Base-by-base conservation (phyloP, 1,284 basidiomycete species). In the Ustilago loliicola region DNA sequence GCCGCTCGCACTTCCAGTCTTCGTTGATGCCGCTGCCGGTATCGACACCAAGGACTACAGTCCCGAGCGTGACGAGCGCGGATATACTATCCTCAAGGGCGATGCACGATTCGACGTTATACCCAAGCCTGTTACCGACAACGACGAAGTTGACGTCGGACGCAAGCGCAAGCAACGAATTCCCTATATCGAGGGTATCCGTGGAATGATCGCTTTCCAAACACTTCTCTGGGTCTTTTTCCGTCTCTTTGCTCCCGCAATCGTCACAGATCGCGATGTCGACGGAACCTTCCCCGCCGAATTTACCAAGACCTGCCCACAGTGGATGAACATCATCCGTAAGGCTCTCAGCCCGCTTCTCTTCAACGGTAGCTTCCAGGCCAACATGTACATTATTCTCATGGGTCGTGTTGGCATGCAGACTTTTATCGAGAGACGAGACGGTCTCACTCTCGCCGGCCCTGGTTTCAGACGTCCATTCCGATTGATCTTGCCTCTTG, bases 191-290 rank as follows among this genome's bases (percentile, higher is more conserved):
- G 78, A 80, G 34, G 78, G 78, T 10, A 45, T 80, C 51, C 73
- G 78, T 34, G 80, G 80, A 34, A 55, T 82, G 13, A 36, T 81
- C 9, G 80, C 68, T 8, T 61, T 82, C 21, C 72, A 82, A 23
- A 76, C 73, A 8, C 66, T 80, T 11, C 77, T 82, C 47, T 82
- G 67, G 66, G 54, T 77, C 64, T 82, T 82, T 48, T 81, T 82
- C 65, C 72, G 79, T 29, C 62, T 79, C 58, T 77, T 82, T 29
- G 76, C 79, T 4, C 79, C 80, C 13, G 79, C 79, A 0, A 64
- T 80, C 19, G 73, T 76, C 3, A 75, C 75, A 3, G 75, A 78
- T n/a, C 74, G 75, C 36, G 79, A 80, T 17, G 25, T 58, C 6
- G 72, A 76, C 48, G 72, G 72, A 40, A 71, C 63, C 8, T 70